phyloP scores from a whole-genome alignment of 306 rosid genomes.

The Lablab purpureus region DNA sequence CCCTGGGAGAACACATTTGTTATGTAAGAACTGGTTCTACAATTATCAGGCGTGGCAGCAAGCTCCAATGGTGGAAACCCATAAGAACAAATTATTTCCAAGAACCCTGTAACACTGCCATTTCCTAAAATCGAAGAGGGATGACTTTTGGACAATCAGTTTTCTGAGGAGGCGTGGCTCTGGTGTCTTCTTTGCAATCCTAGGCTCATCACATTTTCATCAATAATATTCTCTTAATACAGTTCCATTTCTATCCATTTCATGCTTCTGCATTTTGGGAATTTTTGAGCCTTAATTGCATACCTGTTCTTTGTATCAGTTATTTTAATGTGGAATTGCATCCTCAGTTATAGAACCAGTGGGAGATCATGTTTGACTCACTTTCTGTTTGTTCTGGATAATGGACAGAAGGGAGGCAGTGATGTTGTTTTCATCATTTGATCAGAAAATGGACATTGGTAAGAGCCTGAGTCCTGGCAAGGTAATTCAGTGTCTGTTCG shows the following conservation, averaged over 20 bases:
- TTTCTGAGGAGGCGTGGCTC: neutral
- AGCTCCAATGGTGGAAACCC: too few relatives aligned
- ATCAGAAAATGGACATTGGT: slow-evolving; percentile 27
- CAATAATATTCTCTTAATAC: neutral
- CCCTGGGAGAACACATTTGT: too few relatives aligned
- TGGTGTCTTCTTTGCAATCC: neutral
- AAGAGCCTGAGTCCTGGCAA: slow-evolving; percentile 30
- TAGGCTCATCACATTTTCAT: neutral
- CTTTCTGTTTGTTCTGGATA: neutral
- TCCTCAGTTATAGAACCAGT: neutral
- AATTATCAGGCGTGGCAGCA: too few relatives aligned
- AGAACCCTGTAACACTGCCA: neutral
- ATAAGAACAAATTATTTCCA: neutral
- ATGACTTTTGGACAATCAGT: neutral
- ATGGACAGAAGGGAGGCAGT: slow-evolving; percentile 22
- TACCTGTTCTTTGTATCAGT: neutral
- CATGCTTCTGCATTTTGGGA: neutral
- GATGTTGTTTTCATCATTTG: slow-evolving; percentile 39
- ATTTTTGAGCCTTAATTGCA: neutral
- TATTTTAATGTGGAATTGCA: neutral
- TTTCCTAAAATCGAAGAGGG: neutral
- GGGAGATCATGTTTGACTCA: neutral
- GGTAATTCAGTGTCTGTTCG: slow-evolving; percentile 36
- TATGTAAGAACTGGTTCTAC: too few relatives aligned
- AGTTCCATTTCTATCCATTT: neutral